Evolutionary conservation across 2,329 filamentous ascomycete genomes (phyloP).

Genomic region (Aspergillus carbonarius): DNA sequence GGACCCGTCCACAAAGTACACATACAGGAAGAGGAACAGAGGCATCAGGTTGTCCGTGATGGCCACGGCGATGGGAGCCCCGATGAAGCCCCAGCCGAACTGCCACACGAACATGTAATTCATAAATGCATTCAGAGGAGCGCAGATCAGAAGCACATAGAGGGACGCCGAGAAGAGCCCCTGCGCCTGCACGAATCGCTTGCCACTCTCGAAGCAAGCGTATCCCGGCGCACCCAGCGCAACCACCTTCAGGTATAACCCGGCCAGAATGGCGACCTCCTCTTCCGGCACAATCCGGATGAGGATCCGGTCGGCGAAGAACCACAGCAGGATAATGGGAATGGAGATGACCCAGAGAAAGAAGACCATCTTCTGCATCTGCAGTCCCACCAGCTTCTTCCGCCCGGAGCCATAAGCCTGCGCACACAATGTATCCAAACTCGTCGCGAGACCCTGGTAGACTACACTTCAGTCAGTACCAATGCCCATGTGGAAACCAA

Average conservation of each 20-base stretch:
- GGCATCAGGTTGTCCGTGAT: slow-evolving; percentile 75
- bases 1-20: slow-evolving; percentile 67
- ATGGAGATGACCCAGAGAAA: slow-evolving; percentile 72
- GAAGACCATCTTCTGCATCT: slow-evolving; percentile 76
- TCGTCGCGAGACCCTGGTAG: slow-evolving; percentile 83
- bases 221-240: slow-evolving; percentile 72
- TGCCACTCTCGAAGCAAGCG: slow-evolving; percentile 73
- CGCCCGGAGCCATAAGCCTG: slow-evolving; percentile 92
- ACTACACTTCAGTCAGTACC: slow-evolving; percentile 38
- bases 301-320: slow-evolving; percentile 66
- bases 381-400: slow-evolving; percentile 81
- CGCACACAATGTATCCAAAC: slow-evolving; percentile 86
- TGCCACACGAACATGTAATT: slow-evolving; percentile 78
- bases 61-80: slow-evolving; percentile 74
- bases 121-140: slow-evolving; percentile 75
- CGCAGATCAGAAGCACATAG: slow-evolving; percentile 78
- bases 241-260: slow-evolving; percentile 69
- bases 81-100: slow-evolving; percentile 68
- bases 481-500: neutral
- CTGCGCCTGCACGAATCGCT: slow-evolving; percentile 86
- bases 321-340: slow-evolving; percentile 72
- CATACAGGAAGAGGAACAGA: slow-evolving; percentile 69
- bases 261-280: slow-evolving; percentile 69
- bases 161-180: slow-evolving; percentile 80
- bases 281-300: slow-evolving; percentile 66